phyloP scores from a whole-genome alignment of 2,329 filamentous ascomycete genomes.

The Neobulgaria alba region DNA sequence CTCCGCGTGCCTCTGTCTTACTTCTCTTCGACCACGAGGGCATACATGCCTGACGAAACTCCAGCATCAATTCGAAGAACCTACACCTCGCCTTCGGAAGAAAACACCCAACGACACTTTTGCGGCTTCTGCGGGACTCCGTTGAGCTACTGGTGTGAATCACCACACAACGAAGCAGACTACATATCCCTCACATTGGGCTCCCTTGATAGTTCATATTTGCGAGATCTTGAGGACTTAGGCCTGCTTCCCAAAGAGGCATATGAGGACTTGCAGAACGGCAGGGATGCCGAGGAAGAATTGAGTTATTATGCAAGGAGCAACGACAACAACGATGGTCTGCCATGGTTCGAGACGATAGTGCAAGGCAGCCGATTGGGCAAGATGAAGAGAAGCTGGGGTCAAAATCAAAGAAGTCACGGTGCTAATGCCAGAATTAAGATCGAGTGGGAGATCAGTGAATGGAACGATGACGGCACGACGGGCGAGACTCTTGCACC shows the following conservation, averaged over 20 bases:
- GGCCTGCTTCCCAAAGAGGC: conserved; percentile 54
- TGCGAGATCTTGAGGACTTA: conserved; percentile 64
- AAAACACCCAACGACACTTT: conserved; percentile 61
- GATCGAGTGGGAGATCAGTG: conserved; percentile 78
- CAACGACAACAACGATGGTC: conserved; percentile 34
- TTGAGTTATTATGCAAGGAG: conserved; percentile 19
- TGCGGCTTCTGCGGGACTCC: conserved; percentile 89
- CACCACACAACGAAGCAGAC: conserved; percentile 59
- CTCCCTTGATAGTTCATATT: conserved; percentile 61
- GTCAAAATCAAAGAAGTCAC: conserved; percentile 40
- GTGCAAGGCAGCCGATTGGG: conserved; percentile 68
- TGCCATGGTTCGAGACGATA: conserved; percentile 82
- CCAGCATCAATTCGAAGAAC: conserved; percentile 55
- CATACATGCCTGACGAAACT: conserved; percentile 73
- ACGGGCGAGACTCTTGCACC: conserved; percentile 30
- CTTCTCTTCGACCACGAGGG: conserved; percentile 68
- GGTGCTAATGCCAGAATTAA: conserved; percentile 55
- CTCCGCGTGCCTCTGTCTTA: conserved; percentile 73
- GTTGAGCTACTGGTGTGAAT: conserved; percentile 74
- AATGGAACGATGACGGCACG: conserved; percentile 51
- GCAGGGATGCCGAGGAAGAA: conserved; percentile 17
- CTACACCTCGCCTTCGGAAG: conserved; percentile 52
- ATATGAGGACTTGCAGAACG: conserved; percentile 28
- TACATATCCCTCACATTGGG: conserved; percentile 78
- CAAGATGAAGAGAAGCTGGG: conserved; percentile 51